A percentile compares a stretch with the other conserved stretches of the same genome.
Evolutionary conservation across 2,329 filamentous ascomycete genomes (phyloP).

Genomic region (Clonostachys rhizophaga): DNA sequence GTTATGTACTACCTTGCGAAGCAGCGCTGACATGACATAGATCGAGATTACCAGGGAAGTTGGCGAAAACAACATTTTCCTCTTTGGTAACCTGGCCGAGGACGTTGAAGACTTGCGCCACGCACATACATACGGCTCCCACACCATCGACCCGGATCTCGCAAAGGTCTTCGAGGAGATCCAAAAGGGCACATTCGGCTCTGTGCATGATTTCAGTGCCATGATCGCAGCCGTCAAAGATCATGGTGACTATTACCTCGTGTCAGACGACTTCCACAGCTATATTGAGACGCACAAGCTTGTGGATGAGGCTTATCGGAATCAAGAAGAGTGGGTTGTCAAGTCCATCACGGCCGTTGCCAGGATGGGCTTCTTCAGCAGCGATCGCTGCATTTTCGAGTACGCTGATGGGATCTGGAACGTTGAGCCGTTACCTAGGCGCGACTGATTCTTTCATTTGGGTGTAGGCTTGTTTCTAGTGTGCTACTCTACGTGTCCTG

Average conservation of each 20-base stretch:
- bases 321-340: constrained; percentile 87
- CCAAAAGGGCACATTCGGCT: constrained; percentile 75
- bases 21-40: constrained; percentile 21
- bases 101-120: constrained; percentile 96
- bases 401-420: constrained; percentile 99
- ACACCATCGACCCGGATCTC: constrained; percentile 73
- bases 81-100: constrained; percentile 93
- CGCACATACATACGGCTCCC: constrained; percentile 76
- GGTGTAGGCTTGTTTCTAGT: too few species aligned
- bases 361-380: constrained; percentile 96
- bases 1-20: not conserved
- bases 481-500: too few species aligned
- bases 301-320: constrained; percentile 86
- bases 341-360: constrained; percentile 87
- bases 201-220: constrained; percentile 72
- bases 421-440: constrained; percentile 68
- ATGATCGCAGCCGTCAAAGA: constrained; percentile 82
- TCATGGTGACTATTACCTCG: constrained; percentile 95
- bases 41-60: constrained; percentile 98
- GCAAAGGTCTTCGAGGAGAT: constrained; percentile 81
- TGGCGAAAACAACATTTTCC: constrained; percentile 95
- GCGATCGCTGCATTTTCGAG: constrained; percentile 92
- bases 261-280: constrained; percentile 94
- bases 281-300: constrained; percentile 88
- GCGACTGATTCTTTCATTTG: constrained; percentile 14